Conservation (phyloP, 1,284 basidiomycete genomes). For the Psilocybe mexicana region DNA sequence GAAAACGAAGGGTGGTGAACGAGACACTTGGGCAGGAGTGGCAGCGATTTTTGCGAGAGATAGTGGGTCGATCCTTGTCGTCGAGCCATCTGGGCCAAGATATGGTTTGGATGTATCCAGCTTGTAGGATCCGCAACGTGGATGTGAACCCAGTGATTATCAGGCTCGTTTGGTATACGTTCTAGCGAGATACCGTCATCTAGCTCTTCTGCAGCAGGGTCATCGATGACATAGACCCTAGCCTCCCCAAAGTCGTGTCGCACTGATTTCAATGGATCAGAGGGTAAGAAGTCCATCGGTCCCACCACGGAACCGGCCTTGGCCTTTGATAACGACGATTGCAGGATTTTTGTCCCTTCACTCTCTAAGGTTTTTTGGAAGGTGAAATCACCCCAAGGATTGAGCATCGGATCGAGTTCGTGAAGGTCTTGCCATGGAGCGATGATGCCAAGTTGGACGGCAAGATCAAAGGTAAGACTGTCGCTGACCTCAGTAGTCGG, state of each 20-base stretch:
- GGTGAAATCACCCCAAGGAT: slow-evolving; percentile 36
- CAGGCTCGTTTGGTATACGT: slow-evolving; percentile 53
- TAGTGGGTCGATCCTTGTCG: slow-evolving; percentile 57
- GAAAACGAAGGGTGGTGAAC: slow-evolving; percentile 61
- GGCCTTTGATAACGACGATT: slow-evolving; percentile 30
- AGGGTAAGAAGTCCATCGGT: slow-evolving; percentile 56
- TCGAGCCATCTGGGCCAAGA: slow-evolving; percentile 57
- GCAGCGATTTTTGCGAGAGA: slow-evolving; percentile 62
- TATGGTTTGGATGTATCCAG: slow-evolving; percentile 70
- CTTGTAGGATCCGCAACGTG: slow-evolving; percentile 95
- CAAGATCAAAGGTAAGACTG: slow-evolving; percentile 42
- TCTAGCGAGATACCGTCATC: slow-evolving; percentile 95
- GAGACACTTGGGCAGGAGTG: slow-evolving; percentile 67
- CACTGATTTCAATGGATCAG: slow-evolving; percentile 62
- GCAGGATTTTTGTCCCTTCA: slow-evolving; percentile 35
- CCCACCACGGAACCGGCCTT: slow-evolving; percentile 37
- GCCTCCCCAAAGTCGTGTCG: slow-evolving; percentile 86
- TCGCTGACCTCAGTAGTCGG: slow-evolving; percentile 41
- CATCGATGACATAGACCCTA: slow-evolving; percentile 91
- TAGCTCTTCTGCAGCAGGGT: slow-evolving; percentile 79
- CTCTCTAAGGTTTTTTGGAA: slow-evolving; percentile 27
- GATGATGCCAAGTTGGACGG: slow-evolving; percentile 70
- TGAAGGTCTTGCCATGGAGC: slow-evolving; percentile 74
- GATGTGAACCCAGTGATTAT: slow-evolving; percentile 80
- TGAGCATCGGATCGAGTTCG: slow-evolving; percentile 31